Percentiles rank a stretch among this genome's conserved stretches.
Conservation (phyloP, 352 stramenopile genomes). For the Salisapilia sapeloensis region DNA sequence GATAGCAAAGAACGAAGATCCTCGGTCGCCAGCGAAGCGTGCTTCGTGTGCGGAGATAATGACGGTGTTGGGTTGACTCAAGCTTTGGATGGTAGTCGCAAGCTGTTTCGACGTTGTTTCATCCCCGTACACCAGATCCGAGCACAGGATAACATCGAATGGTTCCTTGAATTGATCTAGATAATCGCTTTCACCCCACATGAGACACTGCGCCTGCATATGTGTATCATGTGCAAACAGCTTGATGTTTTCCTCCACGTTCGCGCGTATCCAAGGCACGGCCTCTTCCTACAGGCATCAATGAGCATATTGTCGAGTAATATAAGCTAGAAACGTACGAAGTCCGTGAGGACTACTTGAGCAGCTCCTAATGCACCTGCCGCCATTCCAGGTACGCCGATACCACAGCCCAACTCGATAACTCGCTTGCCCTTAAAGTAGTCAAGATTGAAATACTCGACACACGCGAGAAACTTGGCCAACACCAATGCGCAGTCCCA, state of each 20-base stretch:
- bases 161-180: background rate
- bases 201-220: constrained; percentile 10
- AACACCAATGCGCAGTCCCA: constrained; percentile 41
- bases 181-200: constrained; percentile 17
- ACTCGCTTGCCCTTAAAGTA: constrained; percentile 31
- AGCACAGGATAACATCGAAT: constrained; percentile 40
- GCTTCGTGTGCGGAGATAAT: constrained; percentile 31
- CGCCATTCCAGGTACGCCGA: constrained; percentile 28
- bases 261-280: constrained; percentile 27
- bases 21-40: constrained; percentile 30
- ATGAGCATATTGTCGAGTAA: constrained; percentile 1
- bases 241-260: constrained; percentile 29
- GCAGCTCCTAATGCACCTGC: constrained; percentile 17
- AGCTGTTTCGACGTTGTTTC: constrained; percentile 18
- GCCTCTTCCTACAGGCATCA: constrained; percentile 10
- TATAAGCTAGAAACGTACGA: constrained; percentile 7
- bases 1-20: constrained; percentile 21
- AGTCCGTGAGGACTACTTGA: constrained; percentile 27
- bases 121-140: constrained; percentile 36
- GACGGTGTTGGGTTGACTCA: constrained; percentile 15
- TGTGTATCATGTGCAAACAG: no score
- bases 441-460: constrained; percentile 12
- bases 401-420: constrained; percentile 35
- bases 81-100: constrained; percentile 16
- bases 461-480: constrained; percentile 22